Percentiles rank a stretch among this genome's conserved stretches.
These are phyloP conservation scores for Podila minutissima DNA, from an alignment of 192 early-diverging fungal genomes.

Conservation along the genomic window DNA sequence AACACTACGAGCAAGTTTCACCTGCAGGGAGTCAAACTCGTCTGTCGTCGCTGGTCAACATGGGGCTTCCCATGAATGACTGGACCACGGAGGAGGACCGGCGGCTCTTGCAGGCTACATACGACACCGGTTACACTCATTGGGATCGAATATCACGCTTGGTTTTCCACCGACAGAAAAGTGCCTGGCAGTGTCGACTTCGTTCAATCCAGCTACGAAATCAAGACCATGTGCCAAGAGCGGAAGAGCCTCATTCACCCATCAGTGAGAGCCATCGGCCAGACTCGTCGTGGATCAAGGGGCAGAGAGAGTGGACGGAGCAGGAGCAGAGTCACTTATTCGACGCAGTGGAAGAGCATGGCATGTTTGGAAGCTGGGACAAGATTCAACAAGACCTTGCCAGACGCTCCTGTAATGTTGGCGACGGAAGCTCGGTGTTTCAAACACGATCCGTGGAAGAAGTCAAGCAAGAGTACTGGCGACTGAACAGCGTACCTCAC, in stretches of 20 bases:
- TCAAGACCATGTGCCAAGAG: neutral
- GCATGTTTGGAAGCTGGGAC: neutral
- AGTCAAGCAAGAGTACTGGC: neutral
- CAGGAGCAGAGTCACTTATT: neutral
- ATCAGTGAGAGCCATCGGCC: too few species aligned
- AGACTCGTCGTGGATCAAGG: too few species aligned
- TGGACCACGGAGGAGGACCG: neutral
- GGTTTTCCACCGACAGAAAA: neutral
- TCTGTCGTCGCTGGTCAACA: neutral
- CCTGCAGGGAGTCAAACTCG: too few species aligned
- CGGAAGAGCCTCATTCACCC: neutral
- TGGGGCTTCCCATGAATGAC: neutral
- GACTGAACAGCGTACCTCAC: neutral
- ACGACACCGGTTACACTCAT: neutral
- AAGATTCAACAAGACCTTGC: neutral
- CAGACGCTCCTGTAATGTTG: neutral
- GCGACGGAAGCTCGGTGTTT: neutral
- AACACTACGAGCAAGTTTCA: neutral
- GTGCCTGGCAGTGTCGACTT: neutral
- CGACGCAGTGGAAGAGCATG: neutral
- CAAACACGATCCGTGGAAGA: neutral
- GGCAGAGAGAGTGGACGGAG: neutral
- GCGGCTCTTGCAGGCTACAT: neutral
- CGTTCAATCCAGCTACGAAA: neutral
- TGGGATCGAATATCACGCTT: neutral